Base-by-base conservation (phyloP, 768 basidiomycete species). In the Filobasidium wieringae region DNA sequence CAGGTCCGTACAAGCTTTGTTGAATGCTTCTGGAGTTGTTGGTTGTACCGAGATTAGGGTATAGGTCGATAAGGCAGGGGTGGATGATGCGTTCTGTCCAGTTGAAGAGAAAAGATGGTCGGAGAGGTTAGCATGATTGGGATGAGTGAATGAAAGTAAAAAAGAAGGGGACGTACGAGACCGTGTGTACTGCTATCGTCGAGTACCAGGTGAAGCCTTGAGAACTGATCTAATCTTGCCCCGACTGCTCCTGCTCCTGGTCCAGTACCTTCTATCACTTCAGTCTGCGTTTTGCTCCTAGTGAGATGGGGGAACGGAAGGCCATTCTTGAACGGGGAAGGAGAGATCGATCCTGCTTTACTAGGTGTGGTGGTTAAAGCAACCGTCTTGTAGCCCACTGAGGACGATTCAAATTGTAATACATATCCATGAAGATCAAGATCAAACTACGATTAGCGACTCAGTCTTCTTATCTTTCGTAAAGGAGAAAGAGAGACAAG, bases 21-120 rank as follows among this genome's bases (percentile, higher is more conserved):
- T 67, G 12, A 73, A 62, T 1, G 72, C 69, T 36, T 69, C 69
- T 5, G 66, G 65, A 17, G 65, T 67, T 5, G 63, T 66, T 26
- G 70, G 70, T 22, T 66, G 51, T 7, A 70, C 66, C 11, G 70
- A 69, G 17, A 73, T 51, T 6, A 73, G 61, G 53, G 71, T 70
- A 31, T 68, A 73, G 4, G 65, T 43, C 31, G 53, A 57, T 22
- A 73, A 39, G 0, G 57, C 52, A 27, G 39, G 59, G 15, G 66
- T 62, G 51, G 71, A 70, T 8, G 61, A 45, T 24, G 59, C 55
- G 6, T 62, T 65, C 71, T 70, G 34, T 15, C 31, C 9, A 36
- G 15, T 8, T 33, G 19, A 22, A 30, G 24, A 24, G 36, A 31
- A 47, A n/a, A n/a, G 31, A 30, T 12, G 47, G 33, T 50, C n/a